Conservation (phyloP, 2,329 filamentous ascomycete genomes). For the Fusarium luffae region DNA sequence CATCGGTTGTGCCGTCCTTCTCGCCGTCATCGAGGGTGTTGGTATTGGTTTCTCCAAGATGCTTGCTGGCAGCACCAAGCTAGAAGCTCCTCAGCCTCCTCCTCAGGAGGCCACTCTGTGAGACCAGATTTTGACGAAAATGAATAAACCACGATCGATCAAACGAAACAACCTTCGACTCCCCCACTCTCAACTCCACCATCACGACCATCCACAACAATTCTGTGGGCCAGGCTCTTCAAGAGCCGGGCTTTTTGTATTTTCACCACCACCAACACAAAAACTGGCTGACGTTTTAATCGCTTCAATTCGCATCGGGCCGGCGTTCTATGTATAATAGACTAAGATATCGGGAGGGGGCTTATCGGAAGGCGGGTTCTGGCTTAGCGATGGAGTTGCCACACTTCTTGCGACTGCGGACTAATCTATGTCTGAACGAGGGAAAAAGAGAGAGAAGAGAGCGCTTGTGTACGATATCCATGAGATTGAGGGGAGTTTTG, state of each 20-base stretch:
- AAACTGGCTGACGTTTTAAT: constrained; percentile 40
- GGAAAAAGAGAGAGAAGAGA: constrained; percentile 19
- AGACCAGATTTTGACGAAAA: constrained; percentile 20
- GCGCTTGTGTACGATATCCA: constrained; percentile 33
- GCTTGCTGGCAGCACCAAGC: constrained; percentile 88
- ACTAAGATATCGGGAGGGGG: constrained; percentile 30
- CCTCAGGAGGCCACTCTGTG: constrained; percentile 48
- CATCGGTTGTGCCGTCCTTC: constrained; percentile 92
- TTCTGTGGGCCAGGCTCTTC: constrained; percentile 14
- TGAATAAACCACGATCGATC: constrained; percentile 22
- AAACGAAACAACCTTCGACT: constrained; percentile 22
- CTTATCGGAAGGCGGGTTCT: constrained; percentile 35
- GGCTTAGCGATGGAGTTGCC: constrained; percentile 41
- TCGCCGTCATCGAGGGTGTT: constrained; percentile 97
- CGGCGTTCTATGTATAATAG: constrained; percentile 52
- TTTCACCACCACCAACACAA: constrained; percentile 35
- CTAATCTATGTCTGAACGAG: constrained; percentile 27
- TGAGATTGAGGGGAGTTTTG: constrained; percentile 6
- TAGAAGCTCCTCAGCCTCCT: constrained; percentile 67
- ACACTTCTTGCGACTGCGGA: constrained; percentile 34
- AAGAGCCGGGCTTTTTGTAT: constrained; percentile 33
- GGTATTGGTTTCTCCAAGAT: constrained; percentile 95
- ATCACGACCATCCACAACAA: constrained; percentile 20
- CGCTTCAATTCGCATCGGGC: constrained; percentile 46
- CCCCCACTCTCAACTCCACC: constrained; percentile 45